Evolutionary conservation across 1,139 yeast species (phyloP), one percentile per base, ranked within the genome.

Genomic region (Blastobotrys raffinosifermentans): DNA sequence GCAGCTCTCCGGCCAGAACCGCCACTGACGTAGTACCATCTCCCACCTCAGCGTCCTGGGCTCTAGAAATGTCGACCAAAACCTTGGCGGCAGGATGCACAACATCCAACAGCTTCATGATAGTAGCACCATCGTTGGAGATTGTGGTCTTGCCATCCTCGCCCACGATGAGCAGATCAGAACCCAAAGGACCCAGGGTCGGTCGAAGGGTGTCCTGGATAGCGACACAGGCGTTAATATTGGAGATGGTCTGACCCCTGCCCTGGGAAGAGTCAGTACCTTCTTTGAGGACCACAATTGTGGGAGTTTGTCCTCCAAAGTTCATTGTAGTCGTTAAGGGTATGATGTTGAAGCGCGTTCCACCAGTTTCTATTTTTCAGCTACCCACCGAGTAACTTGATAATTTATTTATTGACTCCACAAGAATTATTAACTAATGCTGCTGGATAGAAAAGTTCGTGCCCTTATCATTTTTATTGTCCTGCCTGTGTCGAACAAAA

Each of bases 21-120:
- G 97, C 86, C 10, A 93, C 98, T 29, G 96, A 80, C 0, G 98
- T 91, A 29, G 99, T 91, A 49, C 99, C 99, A 62, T 91, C 99
- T 46, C 99, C 99, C 41, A 91, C 97, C 64, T 91, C 99, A 16
- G 96, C 96, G 63, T 91, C 99, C 65, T 91, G 99, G 1, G 97
- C 80, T 56, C 96, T 75, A 10, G 96, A 85, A 43, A 91, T 85
- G 60, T 91, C 99, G 37, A 91, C 98, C 49, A 91, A 68, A 60
- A 91, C 81, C 59, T 84, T 83, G 9, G 98, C 98, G 11, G 98
- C 98, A 4, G 99, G 98, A 58, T 91, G 99, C 19, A 93, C 96
- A 42, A 93, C 94, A 57, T 93, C 98, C 51, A 91, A 69, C 45
- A 89, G 71, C 60, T 83, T 86, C 61, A 91, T 70, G 51, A 91